Base-by-base conservation (phyloP, 1,139 yeast genomes). In the Candida buenavistaensis region DNA sequence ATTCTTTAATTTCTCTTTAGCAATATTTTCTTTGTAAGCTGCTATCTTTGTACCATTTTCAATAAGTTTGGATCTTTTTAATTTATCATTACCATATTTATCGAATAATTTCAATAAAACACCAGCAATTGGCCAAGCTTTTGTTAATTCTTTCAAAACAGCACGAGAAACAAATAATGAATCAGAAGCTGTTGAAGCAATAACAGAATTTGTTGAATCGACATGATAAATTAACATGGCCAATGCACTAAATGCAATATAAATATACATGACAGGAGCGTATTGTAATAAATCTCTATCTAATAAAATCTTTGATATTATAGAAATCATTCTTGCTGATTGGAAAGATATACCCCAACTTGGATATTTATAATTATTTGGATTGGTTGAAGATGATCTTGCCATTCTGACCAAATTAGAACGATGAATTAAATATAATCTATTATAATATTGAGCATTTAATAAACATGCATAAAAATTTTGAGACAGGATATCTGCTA, bases 271-370 rank as follows among this genome's bases (percentile, higher is more conserved):
- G 16, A 80, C 77, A 17, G 84, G 82, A 52, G 80, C 68, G 49
- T 72, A 71, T 41, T 62, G 62, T 39, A 80, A 54, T 48, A 77
- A 75, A 39, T 74, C 71, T 33, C 73, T 68, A 30, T 74, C 76
- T 23, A 74, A 57, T 43, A 85, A 50, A 40, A 77, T 78, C 39
- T 82, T 82, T 30, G 79, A 65, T 36, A 85, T 81, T 40, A 80
- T 69, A 5, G 85, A 77, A 43, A 85, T 81, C 83, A 83, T 82
- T 51, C 87, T 78, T 1, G 94, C 88, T 0, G 95, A 88, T 55
- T 84, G 90, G 64, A 85, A 85, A 2, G 90, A 83, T 43, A 86
- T 84, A 10, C 92, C 89, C 85, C 92, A 81, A 6, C 88, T 79
- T 1, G 92, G 89, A 54, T 81, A 82, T 38, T 72, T 76, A 51